Evolutionary conservation across 345 rosid species (phyloP).

Genomic region (Rhodamnia argentea): DNA sequence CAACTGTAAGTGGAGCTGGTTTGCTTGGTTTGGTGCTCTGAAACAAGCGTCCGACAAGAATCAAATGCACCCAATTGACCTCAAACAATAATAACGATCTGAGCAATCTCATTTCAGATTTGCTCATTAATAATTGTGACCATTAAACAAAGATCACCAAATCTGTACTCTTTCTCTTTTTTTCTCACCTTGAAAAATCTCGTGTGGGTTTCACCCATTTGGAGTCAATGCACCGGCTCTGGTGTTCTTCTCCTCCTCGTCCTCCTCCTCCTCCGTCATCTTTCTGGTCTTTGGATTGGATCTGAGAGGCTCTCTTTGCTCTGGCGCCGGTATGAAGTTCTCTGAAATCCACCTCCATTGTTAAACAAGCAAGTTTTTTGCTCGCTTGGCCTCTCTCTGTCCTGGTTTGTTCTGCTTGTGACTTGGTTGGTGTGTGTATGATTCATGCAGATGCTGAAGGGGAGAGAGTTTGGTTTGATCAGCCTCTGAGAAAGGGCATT

Average conservation of each 20-base stretch:
- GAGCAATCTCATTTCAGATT: conserved; percentile 6
- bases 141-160: neutral
- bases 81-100: neutral
- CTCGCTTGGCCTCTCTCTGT: neutral
- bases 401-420: neutral
- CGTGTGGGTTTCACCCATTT: neutral
- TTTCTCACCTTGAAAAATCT: neutral
- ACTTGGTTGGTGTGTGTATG: neutral
- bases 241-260: conserved; percentile 1
- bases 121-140: neutral
- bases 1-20: neutral
- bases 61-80: conserved; percentile 1
- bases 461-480: conserved; percentile 3
- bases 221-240: conserved; percentile 36
- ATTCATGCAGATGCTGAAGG: neutral
- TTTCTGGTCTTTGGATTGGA: neutral
- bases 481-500: conserved; percentile 2
- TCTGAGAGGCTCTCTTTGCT: neutral
- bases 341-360: neutral
- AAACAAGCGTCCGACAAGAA: conserved; percentile 11
- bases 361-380: neutral
- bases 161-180: neutral
- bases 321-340: neutral
- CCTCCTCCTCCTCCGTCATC: neutral
- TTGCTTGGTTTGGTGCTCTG: neutral